Conservation (phyloP, 1,284 basidiomycete genomes). For the Papiliotrema fonsecae region DNA sequence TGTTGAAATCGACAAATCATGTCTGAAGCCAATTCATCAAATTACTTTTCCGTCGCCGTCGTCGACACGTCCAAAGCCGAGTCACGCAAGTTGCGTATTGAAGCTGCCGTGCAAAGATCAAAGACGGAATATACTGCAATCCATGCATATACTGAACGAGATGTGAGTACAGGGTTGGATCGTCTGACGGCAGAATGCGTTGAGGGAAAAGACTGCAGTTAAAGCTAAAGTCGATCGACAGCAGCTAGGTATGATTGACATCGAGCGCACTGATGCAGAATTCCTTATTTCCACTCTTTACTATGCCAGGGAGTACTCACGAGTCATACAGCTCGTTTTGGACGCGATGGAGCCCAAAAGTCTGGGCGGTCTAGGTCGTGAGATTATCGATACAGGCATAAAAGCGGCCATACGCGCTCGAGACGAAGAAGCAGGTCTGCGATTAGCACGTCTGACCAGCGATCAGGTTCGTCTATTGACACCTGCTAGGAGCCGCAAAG, state of each 20-base stretch:
- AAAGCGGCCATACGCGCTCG: conserved; percentile 16
- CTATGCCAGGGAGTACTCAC: conserved; percentile 10
- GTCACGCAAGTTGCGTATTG: conserved; percentile 28
- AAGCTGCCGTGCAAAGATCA: conserved; percentile 34
- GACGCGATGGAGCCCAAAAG: conserved; percentile 11
- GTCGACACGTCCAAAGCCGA: conserved; percentile 11
- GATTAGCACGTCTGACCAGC: conserved; percentile 19
- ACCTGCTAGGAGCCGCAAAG: neutral
- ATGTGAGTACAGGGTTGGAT: conserved; percentile 16
- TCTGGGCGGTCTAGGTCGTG: conserved; percentile 20
- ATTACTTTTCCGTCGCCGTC: conserved; percentile 2
- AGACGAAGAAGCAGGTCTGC: conserved; percentile 10
- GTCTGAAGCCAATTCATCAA: neutral
- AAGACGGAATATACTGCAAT: conserved; percentile 37
- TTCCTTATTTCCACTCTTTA: conserved; percentile 21
- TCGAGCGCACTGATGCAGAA: conserved; percentile 8
- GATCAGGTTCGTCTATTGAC: conserved; percentile 14
- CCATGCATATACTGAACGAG: conserved; percentile 41
- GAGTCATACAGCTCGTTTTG: conserved; percentile 15
- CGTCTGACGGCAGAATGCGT: conserved; percentile 6
- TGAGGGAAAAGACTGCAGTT: conserved; percentile 7
- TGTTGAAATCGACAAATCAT: neutral
- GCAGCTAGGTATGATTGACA: conserved; percentile 13
- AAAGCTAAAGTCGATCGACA: conserved; percentile 27
- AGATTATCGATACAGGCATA: conserved; percentile 32